Evolutionary conservation across 1,284 basidiomycete genomes (phyloP).

Genomic region (Paramarasmius palmivorus): DNA sequence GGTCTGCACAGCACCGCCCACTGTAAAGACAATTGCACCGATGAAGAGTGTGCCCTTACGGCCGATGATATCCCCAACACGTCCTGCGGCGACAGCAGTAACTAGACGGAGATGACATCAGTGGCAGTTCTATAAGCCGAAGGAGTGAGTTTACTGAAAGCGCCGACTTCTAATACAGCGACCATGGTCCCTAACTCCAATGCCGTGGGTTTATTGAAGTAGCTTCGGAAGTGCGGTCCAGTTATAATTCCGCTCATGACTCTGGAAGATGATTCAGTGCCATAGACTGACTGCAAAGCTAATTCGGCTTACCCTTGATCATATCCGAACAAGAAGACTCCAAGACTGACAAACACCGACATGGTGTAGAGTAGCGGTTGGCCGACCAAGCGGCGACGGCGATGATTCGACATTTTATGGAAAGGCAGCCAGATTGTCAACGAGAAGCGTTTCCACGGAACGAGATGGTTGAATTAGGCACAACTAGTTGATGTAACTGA

Average conservation of each 20-base stretch:
- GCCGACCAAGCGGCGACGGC: conserved; percentile 66
- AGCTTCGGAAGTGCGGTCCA: conserved; percentile 85
- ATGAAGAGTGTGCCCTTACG: conserved; percentile 85
- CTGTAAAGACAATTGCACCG: conserved; percentile 86
- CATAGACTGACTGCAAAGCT: not conserved
- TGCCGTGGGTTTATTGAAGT: conserved; percentile 77
- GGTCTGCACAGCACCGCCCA: conserved; percentile 91
- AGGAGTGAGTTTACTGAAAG: conserved; percentile 64
- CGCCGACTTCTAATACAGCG: conserved; percentile 89
- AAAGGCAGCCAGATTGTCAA: not conserved
- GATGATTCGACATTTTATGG: conserved; percentile 18
- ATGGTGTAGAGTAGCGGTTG: conserved; percentile 81
- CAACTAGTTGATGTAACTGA: too few species aligned
- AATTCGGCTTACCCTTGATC: conserved; percentile 76
- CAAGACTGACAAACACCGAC: conserved; percentile 83
- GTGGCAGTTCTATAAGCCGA: conserved; percentile 5
- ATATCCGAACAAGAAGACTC: conserved; percentile 93
- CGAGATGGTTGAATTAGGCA: too few species aligned
- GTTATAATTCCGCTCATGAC: conserved; percentile 95
- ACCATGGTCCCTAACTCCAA: conserved; percentile 85
- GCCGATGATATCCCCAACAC: conserved; percentile 85
- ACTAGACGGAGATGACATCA: conserved; percentile 44
- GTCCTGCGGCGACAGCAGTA: conserved; percentile 89
- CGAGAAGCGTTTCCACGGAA: too few species aligned
- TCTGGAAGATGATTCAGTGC: conserved; percentile 36